A percentile compares a stretch with the other conserved stretches of the same genome.
Conservation (phyloP, 805 yeast genomes). For the Lipomyces mesembrius region DNA sequence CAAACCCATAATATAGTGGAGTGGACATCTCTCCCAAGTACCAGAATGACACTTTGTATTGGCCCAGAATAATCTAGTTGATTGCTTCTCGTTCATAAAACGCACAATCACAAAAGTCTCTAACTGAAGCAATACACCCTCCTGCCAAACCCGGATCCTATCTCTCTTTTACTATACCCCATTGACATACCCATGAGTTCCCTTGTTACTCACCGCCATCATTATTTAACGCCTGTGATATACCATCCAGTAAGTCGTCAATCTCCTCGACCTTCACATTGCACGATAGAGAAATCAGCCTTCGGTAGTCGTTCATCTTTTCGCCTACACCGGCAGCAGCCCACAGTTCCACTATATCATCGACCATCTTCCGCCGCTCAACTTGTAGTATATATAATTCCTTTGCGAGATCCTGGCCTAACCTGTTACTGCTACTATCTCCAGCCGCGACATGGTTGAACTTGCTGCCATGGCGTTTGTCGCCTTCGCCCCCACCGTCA, state of each 20-base stretch:
- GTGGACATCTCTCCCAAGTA: too few species aligned
- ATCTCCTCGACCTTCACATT: constrained; percentile 80
- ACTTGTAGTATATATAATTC: constrained; percentile 51
- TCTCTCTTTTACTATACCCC: background rate
- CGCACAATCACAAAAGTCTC: background rate
- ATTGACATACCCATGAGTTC: background rate
- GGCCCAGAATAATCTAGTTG: background rate
- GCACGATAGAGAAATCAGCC: constrained; percentile 74
- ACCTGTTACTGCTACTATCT: constrained; percentile 9
- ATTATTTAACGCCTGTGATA: constrained; percentile 31
- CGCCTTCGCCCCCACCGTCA: constrained; percentile 24
- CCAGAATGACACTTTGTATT: too few species aligned
- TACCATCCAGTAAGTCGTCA: constrained; percentile 73
- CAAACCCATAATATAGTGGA: too few species aligned
- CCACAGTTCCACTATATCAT: constrained; percentile 56
- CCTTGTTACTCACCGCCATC: constrained; percentile 1
- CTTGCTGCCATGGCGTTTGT: constrained; percentile 33
- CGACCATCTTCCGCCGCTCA: constrained; percentile 49
- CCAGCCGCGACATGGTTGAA: constrained; percentile 15
- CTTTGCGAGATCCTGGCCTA: constrained; percentile 43
- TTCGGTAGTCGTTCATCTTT: constrained; percentile 78
- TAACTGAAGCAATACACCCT: background rate
- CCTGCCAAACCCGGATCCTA: background rate
- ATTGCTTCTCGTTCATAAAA: background rate
- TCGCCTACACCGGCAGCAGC: constrained; percentile 54